Base-by-base conservation (phyloP, 108 stramenopile genomes). In the Fistulifera pelliculosa region DNA sequence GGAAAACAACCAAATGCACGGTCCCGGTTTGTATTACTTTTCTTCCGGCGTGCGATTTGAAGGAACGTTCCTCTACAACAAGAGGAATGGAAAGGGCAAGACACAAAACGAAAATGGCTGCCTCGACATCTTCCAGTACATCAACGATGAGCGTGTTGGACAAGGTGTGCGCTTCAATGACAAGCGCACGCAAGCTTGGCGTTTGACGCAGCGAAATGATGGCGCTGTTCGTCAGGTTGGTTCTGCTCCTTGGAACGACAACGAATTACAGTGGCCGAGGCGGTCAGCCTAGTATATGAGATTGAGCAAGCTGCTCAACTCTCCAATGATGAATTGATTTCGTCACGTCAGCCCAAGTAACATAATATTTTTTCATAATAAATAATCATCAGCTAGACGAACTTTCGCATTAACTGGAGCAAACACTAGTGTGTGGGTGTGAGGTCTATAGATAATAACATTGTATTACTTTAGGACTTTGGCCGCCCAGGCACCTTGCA, bases 91-190 rank as follows among this genome's bases (percentile, higher is more conserved):
- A 12, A 66, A 70, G 57, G 73, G 78, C 47, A 74, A 85, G 56
- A 63, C 70, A 38, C 83, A 85, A 57, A 57, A 61, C 1, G 66
- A 62, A 10, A 70, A 73, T 54, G 79, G 77, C 11, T 48, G 61
- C 31, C 49, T 85, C 4, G 83, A 85, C 51, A 71, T 80, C 28
- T 71, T 71, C 49, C 54, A 74, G 40, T 85, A 77, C 38, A 64
- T 61, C 38, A 57, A 71, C 49, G 74, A 79, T 58, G 16, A 51
- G 8, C 67, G 79, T 19, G 73, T 60, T 0, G 66, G 70, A 2
- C 62, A 64, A 38, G 79, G 79, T 12, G 79, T 85, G 8, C 71
- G 79, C n/a, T 85, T 77, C 77, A 69, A 65, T 35, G 60, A 68
- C 19, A 62, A 76, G 41, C 74, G 79, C 15, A 76, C 72, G 31